Percentiles rank a stretch among this genome's conserved stretches.
phyloP scores from a whole-genome alignment of 805 yeast species.

The Metschnikowia drakensbergensis region DNA sequence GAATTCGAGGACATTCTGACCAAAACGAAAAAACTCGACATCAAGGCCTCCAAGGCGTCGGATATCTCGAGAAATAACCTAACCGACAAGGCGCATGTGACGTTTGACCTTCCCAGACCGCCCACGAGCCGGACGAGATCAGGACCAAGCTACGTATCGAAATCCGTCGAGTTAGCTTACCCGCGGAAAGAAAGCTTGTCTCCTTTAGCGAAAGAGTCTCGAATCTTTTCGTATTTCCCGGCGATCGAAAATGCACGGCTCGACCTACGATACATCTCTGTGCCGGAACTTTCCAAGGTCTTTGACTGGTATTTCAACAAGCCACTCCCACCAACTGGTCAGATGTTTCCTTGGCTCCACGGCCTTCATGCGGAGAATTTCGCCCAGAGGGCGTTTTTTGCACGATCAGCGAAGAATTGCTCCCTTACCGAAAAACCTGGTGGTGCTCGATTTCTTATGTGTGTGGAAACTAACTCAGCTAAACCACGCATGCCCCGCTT shows the following conservation, averaged over 20 bases:
- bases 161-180: conserved; percentile 1
- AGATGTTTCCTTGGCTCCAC: conserved; percentile 89
- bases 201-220: conserved; percentile 20
- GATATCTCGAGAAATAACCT: background rate
- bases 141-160: background rate
- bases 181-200: conserved; percentile 12
- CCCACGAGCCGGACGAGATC: background rate
- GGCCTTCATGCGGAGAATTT: conserved; percentile 60
- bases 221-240: conserved; percentile 9
- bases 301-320: conserved; percentile 38
- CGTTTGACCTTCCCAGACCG: background rate
- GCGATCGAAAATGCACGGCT: background rate
- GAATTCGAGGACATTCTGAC: conserved; percentile 35
- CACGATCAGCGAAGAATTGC: conserved; percentile 11
- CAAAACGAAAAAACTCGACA: conserved; percentile 37
- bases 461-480: conserved; percentile 18
- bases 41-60: background rate
- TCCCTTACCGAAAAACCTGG: conserved; percentile 20
- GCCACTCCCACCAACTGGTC: conserved; percentile 56
- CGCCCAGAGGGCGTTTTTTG: conserved; percentile 49
- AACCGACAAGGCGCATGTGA: background rate
- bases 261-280: conserved; percentile 8
- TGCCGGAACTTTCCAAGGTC: conserved; percentile 13
- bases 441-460: conserved; percentile 38
- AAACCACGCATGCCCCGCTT: conserved; percentile 15